These are phyloP conservation scores for Rhizopogon vinicolor DNA, from an alignment of 768 basidiomycete genomes.

Conservation along the genomic window DNA sequence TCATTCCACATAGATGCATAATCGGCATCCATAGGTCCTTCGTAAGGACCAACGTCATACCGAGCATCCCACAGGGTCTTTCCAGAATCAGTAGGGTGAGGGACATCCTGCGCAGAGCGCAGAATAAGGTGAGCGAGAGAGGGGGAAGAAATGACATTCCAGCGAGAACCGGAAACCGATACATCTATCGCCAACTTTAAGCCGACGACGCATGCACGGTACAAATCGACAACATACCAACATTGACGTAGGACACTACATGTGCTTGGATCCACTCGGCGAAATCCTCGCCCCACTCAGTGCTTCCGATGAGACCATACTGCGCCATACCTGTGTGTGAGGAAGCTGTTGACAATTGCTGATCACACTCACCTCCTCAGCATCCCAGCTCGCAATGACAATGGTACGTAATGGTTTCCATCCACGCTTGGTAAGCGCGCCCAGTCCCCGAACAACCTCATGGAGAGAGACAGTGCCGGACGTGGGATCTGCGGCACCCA, in stretches of 20 bases:
- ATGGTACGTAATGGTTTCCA: slow-evolving; percentile 73
- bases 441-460: slow-evolving; percentile 55
- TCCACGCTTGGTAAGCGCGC: slow-evolving; percentile 44
- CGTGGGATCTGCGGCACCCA: slow-evolving; percentile 54
- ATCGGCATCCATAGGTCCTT: slow-evolving; percentile 37
- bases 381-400: slow-evolving; percentile 79
- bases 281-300: slow-evolving; percentile 95
- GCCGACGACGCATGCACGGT: slow-evolving; percentile 2
- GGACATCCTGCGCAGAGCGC: slow-evolving; percentile 46
- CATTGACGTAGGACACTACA: slow-evolving; percentile 84
- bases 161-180: slow-evolving; percentile 54
- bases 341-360: not conserved
- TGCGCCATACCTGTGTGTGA: slow-evolving; percentile 12
- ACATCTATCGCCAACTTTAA: slow-evolving; percentile 33
- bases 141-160: slow-evolving; percentile 48
- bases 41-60: slow-evolving; percentile 48
- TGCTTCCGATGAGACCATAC: slow-evolving; percentile 78
- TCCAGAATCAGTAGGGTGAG: slow-evolving; percentile 48
- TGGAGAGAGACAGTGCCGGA: slow-evolving; percentile 53
- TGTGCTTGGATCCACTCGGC: slow-evolving; percentile 72
- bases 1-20: slow-evolving; percentile 36
- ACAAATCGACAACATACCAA: slow-evolving; percentile 35
- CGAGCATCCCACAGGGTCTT: slow-evolving; percentile 59
- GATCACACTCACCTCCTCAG: slow-evolving; percentile 48
- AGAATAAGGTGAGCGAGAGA: slow-evolving; percentile 59